A percentile compares a stretch with the other conserved stretches of the same genome.
Conservation (phyloP, 2,329 filamentous ascomycete genomes). For the Fusarium duplospermum region DNA sequence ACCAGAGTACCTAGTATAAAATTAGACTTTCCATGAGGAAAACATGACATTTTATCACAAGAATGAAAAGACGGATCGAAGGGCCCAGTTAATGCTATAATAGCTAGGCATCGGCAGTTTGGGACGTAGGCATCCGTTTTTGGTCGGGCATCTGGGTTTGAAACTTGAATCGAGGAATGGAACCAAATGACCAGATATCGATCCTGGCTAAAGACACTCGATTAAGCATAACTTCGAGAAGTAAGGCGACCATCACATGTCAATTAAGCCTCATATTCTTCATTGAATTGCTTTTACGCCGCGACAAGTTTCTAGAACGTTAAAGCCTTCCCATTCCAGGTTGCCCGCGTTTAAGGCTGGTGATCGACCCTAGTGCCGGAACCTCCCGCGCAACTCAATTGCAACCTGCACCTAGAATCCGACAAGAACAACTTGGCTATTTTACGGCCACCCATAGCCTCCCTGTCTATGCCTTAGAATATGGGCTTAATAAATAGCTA, state of each 20-base stretch:
- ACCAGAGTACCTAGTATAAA: not conserved
- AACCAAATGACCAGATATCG: not conserved
- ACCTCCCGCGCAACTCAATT: not conserved
- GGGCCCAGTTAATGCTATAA: not conserved
- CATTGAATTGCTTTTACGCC: not conserved
- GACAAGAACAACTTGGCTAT: not conserved
- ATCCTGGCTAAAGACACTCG: not conserved
- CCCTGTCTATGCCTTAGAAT: no score
- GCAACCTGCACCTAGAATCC: not conserved
- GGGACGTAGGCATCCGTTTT: not conserved
- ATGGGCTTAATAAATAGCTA: not conserved
- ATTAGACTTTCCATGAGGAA: not conserved
- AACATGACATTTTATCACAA: not conserved
- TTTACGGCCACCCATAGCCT: no score
- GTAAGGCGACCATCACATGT: not conserved
- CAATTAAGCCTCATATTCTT: not conserved
- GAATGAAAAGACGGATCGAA: not conserved
- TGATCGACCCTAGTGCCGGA: not conserved
- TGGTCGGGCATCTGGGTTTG: not conserved
- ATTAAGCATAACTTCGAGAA: not conserved
- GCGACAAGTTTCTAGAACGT: not conserved
- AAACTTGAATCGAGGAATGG: not conserved
- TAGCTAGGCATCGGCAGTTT: no score
- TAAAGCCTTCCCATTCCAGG: not conserved
- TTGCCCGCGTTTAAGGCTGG: not conserved